These are phyloP conservation scores for Wolfiporia cocos DNA, from an alignment of 1,284 basidiomycete species.

Conservation along the genomic window DNA sequence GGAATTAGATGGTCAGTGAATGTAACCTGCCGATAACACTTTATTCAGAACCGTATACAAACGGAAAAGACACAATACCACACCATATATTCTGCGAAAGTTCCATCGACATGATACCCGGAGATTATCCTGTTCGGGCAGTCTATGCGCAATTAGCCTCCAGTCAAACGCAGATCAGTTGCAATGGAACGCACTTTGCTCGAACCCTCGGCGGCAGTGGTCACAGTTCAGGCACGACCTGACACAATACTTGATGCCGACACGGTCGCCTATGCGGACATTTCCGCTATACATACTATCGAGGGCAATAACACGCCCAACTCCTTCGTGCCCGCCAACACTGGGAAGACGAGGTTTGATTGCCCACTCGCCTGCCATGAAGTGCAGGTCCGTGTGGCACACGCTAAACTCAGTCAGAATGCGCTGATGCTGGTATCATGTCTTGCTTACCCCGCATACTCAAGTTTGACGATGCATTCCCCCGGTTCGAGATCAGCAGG, in stretches of 20 bases:
- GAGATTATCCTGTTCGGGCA: slow-evolving; percentile 57
- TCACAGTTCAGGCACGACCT: slow-evolving; percentile 53
- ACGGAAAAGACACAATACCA: too few relatives aligned
- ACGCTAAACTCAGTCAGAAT: slow-evolving; percentile 18
- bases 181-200: slow-evolving; percentile 48
- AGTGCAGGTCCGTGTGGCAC: slow-evolving; percentile 77
- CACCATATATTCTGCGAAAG: slow-evolving; percentile 73
- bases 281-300: slow-evolving; percentile 55
- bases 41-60: too few relatives aligned
- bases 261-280: slow-evolving; percentile 68
- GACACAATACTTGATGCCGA: slow-evolving; percentile 76
- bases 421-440: neutral
- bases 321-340: slow-evolving; percentile 81
- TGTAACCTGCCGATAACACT: slow-evolving; percentile 17
- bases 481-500: slow-evolving; percentile 64
- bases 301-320: slow-evolving; percentile 72
- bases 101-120: slow-evolving; percentile 74
- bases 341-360: slow-evolving; percentile 59
- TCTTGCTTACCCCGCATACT: slow-evolving; percentile 48
- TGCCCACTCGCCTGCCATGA: slow-evolving; percentile 66
- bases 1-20: slow-evolving; percentile 45
- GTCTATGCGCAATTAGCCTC: slow-evolving; percentile 27
- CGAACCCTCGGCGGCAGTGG: slow-evolving; percentile 62
- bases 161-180: slow-evolving; percentile 4
- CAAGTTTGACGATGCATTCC: slow-evolving; percentile 75